A percentile compares a stretch with the other conserved stretches of the same genome.
Evolutionary conservation across 2,329 filamentous ascomycete species (phyloP).

Genomic region (Arthroderma sp.): DNA sequence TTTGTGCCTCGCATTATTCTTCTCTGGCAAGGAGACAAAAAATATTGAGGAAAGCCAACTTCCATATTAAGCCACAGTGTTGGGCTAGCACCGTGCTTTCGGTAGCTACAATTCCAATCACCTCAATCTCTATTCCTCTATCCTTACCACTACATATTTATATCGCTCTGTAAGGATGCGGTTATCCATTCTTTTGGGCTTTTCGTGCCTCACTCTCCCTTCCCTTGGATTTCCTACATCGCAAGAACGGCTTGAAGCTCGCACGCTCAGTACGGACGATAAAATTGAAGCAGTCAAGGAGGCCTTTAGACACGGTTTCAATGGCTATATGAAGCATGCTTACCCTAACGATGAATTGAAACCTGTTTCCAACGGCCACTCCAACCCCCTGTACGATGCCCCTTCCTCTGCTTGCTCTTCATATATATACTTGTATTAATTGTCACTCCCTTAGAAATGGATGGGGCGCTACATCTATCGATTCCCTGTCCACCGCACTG

Average conservation of each 20-base stretch:
- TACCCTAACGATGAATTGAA: conserved; percentile 65
- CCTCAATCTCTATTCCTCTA: too few relatives aligned
- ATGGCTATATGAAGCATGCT: conserved; percentile 59
- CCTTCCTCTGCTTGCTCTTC: background rate
- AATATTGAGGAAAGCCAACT: too few relatives aligned
- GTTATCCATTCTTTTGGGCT: background rate
- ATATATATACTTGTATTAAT: background rate
- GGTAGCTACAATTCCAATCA: too few relatives aligned
- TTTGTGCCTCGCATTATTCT: too few relatives aligned
- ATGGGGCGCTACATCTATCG: conserved; percentile 74
- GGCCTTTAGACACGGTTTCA: conserved; percentile 58
- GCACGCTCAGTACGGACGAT: conserved; percentile 2
- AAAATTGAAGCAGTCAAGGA: conserved; percentile 51
- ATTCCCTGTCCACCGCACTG: conserved; percentile 66
- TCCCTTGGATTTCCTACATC: conserved; percentile 5
- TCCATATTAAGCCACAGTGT: too few relatives aligned
- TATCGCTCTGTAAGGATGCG: background rate
- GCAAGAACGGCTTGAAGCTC: background rate
- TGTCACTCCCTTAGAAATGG: conserved; percentile 47
- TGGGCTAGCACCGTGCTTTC: too few relatives aligned
- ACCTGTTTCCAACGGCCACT: conserved; percentile 51
- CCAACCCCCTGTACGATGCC: conserved; percentile 52
- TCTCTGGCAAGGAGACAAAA: too few relatives aligned
- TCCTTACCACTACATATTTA: too few relatives aligned
- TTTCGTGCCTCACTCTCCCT: conserved; percentile 1